Percentiles rank a stretch among this genome's conserved stretches.
Evolutionary conservation across 306 rosid species (phyloP).

Genomic region (Vicia villosa): DNA sequence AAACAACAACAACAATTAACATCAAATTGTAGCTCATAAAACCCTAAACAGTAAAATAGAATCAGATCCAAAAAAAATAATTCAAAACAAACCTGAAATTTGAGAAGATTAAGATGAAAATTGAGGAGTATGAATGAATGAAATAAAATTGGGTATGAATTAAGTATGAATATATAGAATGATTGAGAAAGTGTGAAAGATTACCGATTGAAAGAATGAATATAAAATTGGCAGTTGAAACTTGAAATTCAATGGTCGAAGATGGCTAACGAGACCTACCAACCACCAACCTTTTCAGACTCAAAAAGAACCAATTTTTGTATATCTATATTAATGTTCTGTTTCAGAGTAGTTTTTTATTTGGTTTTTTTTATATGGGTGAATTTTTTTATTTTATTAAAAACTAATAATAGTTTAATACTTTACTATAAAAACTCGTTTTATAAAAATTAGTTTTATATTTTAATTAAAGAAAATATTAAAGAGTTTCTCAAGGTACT

Average conservation of each 20-base stretch:
- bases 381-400: too few species aligned
- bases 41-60: neutral
- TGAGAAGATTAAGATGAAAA: slow-evolving; percentile 26
- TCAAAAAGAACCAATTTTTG: neutral
- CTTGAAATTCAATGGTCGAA: slow-evolving; percentile 25
- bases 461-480: too few species aligned
- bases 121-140: slow-evolving; percentile 36
- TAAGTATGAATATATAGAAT: neutral
- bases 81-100: slow-evolving; percentile 51
- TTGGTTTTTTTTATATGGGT: too few species aligned
- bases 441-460: too few species aligned
- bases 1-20: neutral
- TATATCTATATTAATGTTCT: neutral
- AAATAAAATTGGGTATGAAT: neutral
- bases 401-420: too few species aligned
- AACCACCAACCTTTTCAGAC: slow-evolving; percentile 15
- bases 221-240: slow-evolving; percentile 7
- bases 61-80: slow-evolving; percentile 6
- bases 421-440: too few species aligned
- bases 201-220: slow-evolving; percentile 6
- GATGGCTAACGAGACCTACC: slow-evolving; percentile 29
- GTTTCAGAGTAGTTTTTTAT: neutral
- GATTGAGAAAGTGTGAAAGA: slow-evolving; percentile 9
- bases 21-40: slow-evolving; percentile 1
- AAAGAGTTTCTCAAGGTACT: too few species aligned